Percentiles rank a stretch among this genome's conserved stretches.
These are phyloP conservation scores for Neofusicoccum cordaticola DNA, from an alignment of 2,329 filamentous ascomycete genomes.

Conservation along the genomic window DNA sequence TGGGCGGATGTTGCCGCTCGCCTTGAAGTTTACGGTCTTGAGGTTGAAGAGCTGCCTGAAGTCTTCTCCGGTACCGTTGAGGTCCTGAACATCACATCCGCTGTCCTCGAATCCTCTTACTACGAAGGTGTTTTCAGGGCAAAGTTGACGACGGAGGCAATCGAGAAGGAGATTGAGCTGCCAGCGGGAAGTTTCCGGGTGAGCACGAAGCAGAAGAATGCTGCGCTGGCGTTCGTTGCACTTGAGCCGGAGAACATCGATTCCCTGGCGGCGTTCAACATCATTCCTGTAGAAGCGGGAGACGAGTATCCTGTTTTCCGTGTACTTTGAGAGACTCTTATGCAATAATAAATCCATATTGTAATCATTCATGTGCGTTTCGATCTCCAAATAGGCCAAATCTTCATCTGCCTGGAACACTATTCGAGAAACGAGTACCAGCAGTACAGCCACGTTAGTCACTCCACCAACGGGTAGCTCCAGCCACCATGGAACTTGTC, in stretches of 20 bases:
- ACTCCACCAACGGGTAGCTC: too few relatives aligned
- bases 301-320: conserved; percentile 34
- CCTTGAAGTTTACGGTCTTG: conserved; percentile 32
- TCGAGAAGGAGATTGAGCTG: conserved; percentile 26
- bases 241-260: conserved; percentile 39
- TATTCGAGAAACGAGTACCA: too few relatives aligned
- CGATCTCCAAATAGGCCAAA: too few relatives aligned
- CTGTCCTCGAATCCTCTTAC: conserved; percentile 27
- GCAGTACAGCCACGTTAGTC: too few relatives aligned
- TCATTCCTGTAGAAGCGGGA: conserved; percentile 35
- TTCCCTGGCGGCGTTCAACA: conserved; percentile 36
- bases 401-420: too few relatives aligned
- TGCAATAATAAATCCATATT: too few relatives aligned
- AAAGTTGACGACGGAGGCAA: conserved; percentile 29
- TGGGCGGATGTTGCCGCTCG: conserved; percentile 35
- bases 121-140: conserved; percentile 36
- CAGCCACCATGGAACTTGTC: too few relatives aligned
- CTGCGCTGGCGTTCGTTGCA: conserved; percentile 36
- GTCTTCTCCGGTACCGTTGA: conserved; percentile 32
- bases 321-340: too few relatives aligned
- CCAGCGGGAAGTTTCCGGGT: conserved; percentile 35
- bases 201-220: conserved; percentile 36
- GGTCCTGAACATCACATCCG: conserved; percentile 33
- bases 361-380: too few relatives aligned
- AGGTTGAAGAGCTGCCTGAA: conserved; percentile 29